phyloP scores from a whole-genome alignment of 192 early-diverging fungal genomes.

The Spizellomyces punctatus region DNA sequence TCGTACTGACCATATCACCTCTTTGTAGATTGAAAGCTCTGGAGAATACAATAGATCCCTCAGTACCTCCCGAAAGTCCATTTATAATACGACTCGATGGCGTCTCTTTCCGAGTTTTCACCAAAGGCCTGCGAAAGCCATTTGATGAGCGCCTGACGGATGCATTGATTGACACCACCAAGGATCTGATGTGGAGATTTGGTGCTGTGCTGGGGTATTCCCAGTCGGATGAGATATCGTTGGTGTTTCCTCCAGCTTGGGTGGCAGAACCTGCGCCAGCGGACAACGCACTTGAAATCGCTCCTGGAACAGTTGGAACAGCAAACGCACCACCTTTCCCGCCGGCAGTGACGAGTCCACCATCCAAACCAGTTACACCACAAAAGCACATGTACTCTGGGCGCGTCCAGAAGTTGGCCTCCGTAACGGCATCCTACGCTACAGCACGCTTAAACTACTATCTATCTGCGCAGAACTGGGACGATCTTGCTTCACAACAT shows the following conservation, averaged over 20 bases:
- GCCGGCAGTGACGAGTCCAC: neutral
- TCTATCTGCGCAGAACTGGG: constrained; percentile 34
- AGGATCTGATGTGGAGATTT: constrained; percentile 52
- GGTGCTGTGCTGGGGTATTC: constrained; percentile 43
- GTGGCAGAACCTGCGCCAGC: neutral
- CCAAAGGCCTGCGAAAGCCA: constrained; percentile 50
- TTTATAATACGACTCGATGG: constrained; percentile 58
- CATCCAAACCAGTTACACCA: neutral
- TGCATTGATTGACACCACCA: constrained; percentile 47
- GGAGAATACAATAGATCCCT: constrained; percentile 30
- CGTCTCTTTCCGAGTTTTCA: constrained; percentile 54
- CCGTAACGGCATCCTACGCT: constrained; percentile 49
- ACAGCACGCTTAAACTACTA: constrained; percentile 54
- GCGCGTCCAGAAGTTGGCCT: constrained; percentile 55
- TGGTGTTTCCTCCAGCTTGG: constrained; percentile 49
- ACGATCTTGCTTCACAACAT: constrained; percentile 7
- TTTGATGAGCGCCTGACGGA: constrained; percentile 54
- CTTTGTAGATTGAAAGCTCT: constrained; percentile 36
- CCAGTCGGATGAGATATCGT: constrained; percentile 58
- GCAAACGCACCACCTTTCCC: neutral
- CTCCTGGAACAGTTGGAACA: neutral
- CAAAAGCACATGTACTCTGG: constrained; percentile 50
- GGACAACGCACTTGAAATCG: neutral
- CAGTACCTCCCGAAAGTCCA: constrained; percentile 23
- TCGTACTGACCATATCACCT: neutral